Evolutionary conservation across 306 rosid genomes (phyloP).

Genomic region (Carpinus viminea): DNA sequence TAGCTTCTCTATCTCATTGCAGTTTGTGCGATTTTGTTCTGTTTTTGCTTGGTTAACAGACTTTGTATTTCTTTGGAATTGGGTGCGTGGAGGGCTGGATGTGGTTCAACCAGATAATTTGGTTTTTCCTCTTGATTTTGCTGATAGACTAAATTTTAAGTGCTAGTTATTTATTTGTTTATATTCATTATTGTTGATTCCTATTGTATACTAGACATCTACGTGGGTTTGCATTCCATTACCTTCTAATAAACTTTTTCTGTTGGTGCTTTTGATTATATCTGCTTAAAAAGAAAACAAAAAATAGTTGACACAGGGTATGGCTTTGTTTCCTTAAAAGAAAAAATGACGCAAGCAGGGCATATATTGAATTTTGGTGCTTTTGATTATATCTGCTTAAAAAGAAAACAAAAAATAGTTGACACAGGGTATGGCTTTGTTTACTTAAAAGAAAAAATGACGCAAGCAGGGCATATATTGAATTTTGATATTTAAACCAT

Average conservation of each 20-base stretch:
- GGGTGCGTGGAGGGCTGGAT: not conserved
- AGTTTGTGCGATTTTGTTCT: not conserved
- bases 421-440: not conserved
- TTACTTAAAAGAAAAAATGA: not conserved
- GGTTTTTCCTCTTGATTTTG: not conserved
- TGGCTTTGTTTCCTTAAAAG: not conserved
- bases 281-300: not conserved
- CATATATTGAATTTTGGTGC: not conserved
- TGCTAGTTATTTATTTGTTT: not conserved
- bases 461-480: not conserved
- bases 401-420: not conserved
- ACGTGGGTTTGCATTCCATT: not conserved
- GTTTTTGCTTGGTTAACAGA: not conserved
- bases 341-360: not conserved
- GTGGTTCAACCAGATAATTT: not conserved
- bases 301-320: not conserved
- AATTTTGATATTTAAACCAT: not conserved
- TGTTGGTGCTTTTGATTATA: not conserved
- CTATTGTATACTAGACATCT: not conserved
- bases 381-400: not conserved
- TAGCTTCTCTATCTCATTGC: conserved; percentile 19
- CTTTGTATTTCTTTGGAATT: not conserved
- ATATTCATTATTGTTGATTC: not conserved
- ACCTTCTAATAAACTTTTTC: not conserved
- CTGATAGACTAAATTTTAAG: not conserved